Evolutionary conservation across 352 stramenopile species (phyloP), one percentile per base, ranked within the genome.

Genomic region (Phytopythium sindhum): DNA sequence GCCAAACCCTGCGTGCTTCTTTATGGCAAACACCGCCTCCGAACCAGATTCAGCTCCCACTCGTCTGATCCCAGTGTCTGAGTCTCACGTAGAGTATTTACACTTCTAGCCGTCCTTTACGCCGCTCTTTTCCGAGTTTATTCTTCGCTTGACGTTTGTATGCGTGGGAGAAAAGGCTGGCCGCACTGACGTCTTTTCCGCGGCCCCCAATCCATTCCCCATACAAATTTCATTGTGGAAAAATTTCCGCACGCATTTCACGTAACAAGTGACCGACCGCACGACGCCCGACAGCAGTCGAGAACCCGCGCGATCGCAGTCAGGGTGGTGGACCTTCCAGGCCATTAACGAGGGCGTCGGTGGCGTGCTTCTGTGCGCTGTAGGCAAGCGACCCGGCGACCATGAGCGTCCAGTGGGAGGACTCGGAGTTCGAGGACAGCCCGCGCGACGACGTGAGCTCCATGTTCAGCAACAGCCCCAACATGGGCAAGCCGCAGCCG

Each of bases 381-480:
- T n/a, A n/a, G n/a, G n/a, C n/a, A n/a, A n/a, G n/a, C n/a, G n/a
- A n/a, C n/a, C n/a, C n/a, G 28, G 28, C 23, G 19, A 23, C 39
- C 60, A 60, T 56, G 51, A 70, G 67, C 63, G 75, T 86, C 44
- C 74, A 89, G 48, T 90, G 80, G 77, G 71, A 81, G 31, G 84
- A 93, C 65, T 90, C 79, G 61, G 84, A 93, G 67, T 68, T 90
- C 26, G 84, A 91, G 64, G 84, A 93, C 66, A 87, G 74, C 35
- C 84, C 81, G 42, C 69, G 70, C 61, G 77, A 87, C 51, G 80
- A 83, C 69, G 89, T 91, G 58, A 72, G 72, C 68, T 75, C 70
- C 68, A 88, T 93, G 80, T 93, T 93, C 67, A 85, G 69, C 66
- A 78, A 82, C 57, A 90, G 77, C 60, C 84, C 84, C 37, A 93